Evolutionary conservation across 2,329 filamentous ascomycete species (phyloP), one percentile per base, ranked within the genome.

Genomic region (Pseudogymnoascus sp.): DNA sequence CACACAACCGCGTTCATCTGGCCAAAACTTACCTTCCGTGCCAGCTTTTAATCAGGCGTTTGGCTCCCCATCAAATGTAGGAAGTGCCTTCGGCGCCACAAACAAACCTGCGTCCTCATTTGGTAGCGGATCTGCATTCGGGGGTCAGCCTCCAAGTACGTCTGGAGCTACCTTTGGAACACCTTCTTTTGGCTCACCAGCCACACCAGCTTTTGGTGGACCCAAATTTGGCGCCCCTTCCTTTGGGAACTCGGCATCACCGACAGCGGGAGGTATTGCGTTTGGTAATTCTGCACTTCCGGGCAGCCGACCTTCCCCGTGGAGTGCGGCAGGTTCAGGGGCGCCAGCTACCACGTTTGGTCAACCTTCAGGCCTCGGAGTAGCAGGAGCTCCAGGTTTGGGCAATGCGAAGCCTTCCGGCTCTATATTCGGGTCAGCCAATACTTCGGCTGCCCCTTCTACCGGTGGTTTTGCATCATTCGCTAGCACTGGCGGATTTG

Each of bases 401-500:
- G 72, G 69, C 12, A 63, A 70, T 35, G 67, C 70, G 8, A 75
- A 74, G 58, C 76, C 72, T 31, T 7, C 61, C 31, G 55, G 35
- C 21, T 42, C 38, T 59, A 71, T 76, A 1, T 81, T 81, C 65
- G 76, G 74, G 3, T 71, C 71, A 61, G 13, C 64, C 72, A n/a
- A 64, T 55, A 58, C 66, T 6, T 63, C 65, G 25, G 73, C 66
- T 17, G 68, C 74, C 4, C 68, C 76, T 1, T 60, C 73, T 5
- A 74, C 76, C 9, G 77, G 79, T 31, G 81, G 80, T 0, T 84
- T 84, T 67, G 78, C 84, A 25, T 75, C 75, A 27, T 86, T 86
- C 69, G 80, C 83, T 3, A 77, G 71, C 29, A 77, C 81, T 63
- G 75, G 80, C 2, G 84, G 83, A 1, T 88, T 88, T 70, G 79